phyloP scores from a whole-genome alignment of 768 basidiomycete species.

The Daedalea quercina region DNA sequence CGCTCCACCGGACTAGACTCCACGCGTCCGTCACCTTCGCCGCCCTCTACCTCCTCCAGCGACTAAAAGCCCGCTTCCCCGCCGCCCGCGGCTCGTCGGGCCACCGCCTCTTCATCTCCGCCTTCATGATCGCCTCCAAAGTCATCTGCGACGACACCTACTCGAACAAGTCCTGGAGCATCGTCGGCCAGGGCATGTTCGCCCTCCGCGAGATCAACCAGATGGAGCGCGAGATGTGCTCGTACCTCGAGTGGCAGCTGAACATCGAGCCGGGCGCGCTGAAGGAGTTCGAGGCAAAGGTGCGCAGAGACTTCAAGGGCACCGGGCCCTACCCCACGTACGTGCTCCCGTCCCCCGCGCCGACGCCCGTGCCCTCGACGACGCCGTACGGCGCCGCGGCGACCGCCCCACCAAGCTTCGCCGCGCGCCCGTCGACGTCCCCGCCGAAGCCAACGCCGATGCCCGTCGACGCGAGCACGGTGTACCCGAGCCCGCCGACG shows the following conservation, averaged over 20 bases:
- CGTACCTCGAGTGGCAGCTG: constrained; percentile 90
- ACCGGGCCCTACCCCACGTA: constrained; percentile 58
- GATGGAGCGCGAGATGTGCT: constrained; percentile 93
- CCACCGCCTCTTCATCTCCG: constrained; percentile 85
- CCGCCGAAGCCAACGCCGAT: constrained; percentile 15
- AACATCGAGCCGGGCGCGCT: constrained; percentile 64
- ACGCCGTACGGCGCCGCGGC: constrained; percentile 15
- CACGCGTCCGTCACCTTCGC: constrained; percentile 53
- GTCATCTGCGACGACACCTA: constrained; percentile 64
- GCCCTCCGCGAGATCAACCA: constrained; percentile 86
- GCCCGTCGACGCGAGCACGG: constrained; percentile 10
- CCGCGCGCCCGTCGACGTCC: constrained; percentile 13
- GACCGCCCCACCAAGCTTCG: constrained; percentile 17
- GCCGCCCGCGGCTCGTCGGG: constrained; percentile 87
- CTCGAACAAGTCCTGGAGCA: constrained; percentile 61
- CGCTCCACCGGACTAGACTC: constrained; percentile 71
- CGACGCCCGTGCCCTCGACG: constrained; percentile 23
- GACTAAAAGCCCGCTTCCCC: constrained; percentile 88
- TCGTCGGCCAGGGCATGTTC: constrained; percentile 60
- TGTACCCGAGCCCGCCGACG: constrained; percentile 8
- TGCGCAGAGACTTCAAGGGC: constrained; percentile 53
- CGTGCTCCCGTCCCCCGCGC: constrained; percentile 40
- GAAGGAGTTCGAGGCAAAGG: constrained; percentile 51
- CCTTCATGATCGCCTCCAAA: constrained; percentile 89
- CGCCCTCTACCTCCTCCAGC: constrained; percentile 66